Evolutionary conservation across 225 moss, liverwort and hornwort species (phyloP).

Genomic region (Pleurozium schreberi): DNA sequence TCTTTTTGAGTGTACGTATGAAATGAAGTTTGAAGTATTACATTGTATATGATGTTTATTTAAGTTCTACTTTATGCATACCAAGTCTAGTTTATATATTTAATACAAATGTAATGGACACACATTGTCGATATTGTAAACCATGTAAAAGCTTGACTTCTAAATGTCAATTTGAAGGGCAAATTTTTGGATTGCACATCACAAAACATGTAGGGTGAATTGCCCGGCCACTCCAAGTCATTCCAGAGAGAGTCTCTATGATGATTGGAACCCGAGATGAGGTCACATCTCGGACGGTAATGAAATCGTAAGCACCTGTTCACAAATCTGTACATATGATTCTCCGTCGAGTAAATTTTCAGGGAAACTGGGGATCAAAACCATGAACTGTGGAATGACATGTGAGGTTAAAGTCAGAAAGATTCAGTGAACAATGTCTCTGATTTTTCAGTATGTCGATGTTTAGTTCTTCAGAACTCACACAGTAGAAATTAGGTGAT

Average conservation of each 20-base stretch:
- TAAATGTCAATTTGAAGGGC: neutral
- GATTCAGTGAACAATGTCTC: neutral
- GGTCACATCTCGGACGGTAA: neutral
- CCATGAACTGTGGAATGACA: neutral
- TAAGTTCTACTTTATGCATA: neutral
- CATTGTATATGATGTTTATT: neutral
- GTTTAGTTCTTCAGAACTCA: neutral
- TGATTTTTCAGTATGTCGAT: neutral
- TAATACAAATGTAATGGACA: neutral
- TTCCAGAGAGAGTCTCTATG: neutral
- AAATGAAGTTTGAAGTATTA: neutral
- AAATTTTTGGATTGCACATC: neutral
- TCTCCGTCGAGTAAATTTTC: neutral
- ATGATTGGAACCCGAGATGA: neutral
- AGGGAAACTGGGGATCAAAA: neutral
- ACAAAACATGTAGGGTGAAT: too few species aligned
- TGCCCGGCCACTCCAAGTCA: too few species aligned
- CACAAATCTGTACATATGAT: neutral
- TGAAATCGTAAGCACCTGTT: neutral
- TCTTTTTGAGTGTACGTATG: too few species aligned
- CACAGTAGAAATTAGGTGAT: neutral
- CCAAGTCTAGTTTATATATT: neutral
- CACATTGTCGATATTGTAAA: neutral
- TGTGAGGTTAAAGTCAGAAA: neutral
- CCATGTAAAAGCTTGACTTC: rapidly evolving